Conservation (phyloP, 2,329 filamentous ascomycete species). For the Aspergillus spinulosporus region DNA sequence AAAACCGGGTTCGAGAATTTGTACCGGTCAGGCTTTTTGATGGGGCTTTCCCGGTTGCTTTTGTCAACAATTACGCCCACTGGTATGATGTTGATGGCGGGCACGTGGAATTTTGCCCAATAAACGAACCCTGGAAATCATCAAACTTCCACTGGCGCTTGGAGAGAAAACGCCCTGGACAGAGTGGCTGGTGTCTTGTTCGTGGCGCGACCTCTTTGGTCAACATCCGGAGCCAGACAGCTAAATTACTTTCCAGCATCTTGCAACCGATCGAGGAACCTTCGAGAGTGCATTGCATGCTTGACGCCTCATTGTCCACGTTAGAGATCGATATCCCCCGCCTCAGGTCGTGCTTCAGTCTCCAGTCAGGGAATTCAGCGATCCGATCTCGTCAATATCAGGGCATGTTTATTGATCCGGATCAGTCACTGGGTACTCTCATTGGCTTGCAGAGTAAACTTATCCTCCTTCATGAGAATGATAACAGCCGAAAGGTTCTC, state of each 20-base stretch:
- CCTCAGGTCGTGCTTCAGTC: constrained; percentile 50
- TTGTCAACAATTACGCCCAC: constrained; percentile 47
- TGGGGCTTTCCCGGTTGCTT: constrained; percentile 32
- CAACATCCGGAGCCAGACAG: constrained; percentile 13
- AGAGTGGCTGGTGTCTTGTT: constrained; percentile 4
- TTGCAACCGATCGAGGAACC: constrained; percentile 41
- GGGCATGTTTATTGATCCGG: constrained; percentile 51
- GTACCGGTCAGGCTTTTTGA: constrained; percentile 32
- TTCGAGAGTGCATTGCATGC: constrained; percentile 38
- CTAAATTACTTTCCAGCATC: constrained; percentile 3
- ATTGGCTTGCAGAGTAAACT: constrained; percentile 54
- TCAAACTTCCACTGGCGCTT: constrained; percentile 27
- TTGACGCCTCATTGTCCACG: constrained; percentile 11
- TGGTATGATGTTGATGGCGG: constrained; percentile 45
- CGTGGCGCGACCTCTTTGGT: constrained; percentile 19
- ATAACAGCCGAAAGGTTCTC: constrained; percentile 37
- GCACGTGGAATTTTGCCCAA: constrained; percentile 34
- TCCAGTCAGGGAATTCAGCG: constrained; percentile 26
- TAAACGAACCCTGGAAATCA: constrained; percentile 30
- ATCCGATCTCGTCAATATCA: constrained; percentile 53
- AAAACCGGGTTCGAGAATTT: constrained; percentile 28
- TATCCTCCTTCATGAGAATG: constrained; percentile 42
- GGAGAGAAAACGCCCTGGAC: background rate
- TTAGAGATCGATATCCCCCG: constrained; percentile 51
- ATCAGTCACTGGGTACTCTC: constrained; percentile 52